A percentile compares a stretch with the other conserved stretches of the same genome.
Evolutionary conservation across 306 rosid genomes (phyloP).

Genomic region (Citrullus mucosospermus): DNA sequence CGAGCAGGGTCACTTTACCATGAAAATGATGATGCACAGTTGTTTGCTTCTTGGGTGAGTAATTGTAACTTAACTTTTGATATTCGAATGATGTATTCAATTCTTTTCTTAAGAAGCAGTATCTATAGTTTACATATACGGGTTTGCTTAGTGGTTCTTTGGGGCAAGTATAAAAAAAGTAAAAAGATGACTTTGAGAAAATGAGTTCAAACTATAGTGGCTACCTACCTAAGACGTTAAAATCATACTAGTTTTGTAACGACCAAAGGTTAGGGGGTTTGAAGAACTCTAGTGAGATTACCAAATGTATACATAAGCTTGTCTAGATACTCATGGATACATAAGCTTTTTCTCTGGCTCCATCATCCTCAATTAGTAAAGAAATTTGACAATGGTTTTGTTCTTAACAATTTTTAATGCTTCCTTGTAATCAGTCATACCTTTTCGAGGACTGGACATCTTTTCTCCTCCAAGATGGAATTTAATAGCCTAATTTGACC

Average conservation of each 20-base stretch:
- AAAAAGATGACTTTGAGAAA: neutral
- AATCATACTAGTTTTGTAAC: neutral
- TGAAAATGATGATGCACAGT: slow-evolving; percentile 67
- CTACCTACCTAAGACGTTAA: neutral
- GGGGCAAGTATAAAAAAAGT: neutral
- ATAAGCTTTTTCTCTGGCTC: neutral
- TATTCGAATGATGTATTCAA: neutral
- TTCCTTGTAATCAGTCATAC: neutral
- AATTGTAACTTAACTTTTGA: slow-evolving; percentile 9
- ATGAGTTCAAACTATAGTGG: neutral
- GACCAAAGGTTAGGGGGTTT: neutral
- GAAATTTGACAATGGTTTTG: neutral
- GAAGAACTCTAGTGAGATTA: neutral
- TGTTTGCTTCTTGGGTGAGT: slow-evolving; percentile 93
- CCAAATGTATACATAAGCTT: neutral
- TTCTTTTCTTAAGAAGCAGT: neutral
- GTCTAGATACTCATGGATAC: neutral
- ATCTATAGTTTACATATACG: neutral
- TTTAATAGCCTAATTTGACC: neutral
- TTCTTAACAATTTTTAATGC: neutral
- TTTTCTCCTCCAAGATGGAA: neutral
- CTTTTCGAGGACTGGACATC: neutral
- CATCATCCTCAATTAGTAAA: neutral
- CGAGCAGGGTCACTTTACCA: slow-evolving; percentile 86
- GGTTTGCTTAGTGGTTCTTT: neutral